Evolutionary conservation across 768 basidiomycete genomes (phyloP).

Genomic region (Leccinum fibrillosum): DNA sequence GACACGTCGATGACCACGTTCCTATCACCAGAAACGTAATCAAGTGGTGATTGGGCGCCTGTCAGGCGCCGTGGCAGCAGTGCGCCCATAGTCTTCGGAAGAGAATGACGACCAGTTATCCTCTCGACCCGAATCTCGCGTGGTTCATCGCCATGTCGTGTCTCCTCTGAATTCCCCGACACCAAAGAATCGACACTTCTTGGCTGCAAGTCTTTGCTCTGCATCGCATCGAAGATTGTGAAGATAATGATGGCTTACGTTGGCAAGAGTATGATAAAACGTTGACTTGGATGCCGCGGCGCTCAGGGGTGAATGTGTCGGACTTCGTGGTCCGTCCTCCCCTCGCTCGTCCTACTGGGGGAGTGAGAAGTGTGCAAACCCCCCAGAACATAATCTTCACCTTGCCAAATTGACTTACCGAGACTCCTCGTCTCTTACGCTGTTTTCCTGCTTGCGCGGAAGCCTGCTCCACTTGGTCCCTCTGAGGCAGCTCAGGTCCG

Average conservation of each 20-base stretch:
- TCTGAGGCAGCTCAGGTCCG: conserved; percentile 20
- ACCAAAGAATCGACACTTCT: conserved; percentile 43
- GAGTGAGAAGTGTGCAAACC: not conserved
- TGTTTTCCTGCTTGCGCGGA: conserved; percentile 27
- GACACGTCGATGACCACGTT: conserved; percentile 46
- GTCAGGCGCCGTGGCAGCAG: conserved; percentile 46
- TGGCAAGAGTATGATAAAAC: conserved; percentile 44
- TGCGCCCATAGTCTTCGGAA: conserved; percentile 40
- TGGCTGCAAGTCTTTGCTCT: conserved; percentile 33
- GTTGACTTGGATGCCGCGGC: conserved; percentile 44
- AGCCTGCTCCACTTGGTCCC: conserved; percentile 17
- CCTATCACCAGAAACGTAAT: conserved; percentile 30
- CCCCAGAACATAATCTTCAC: conserved; percentile 30
- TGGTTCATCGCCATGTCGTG: conserved; percentile 39
- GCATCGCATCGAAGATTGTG: conserved; percentile 8
- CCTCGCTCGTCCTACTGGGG: conserved; percentile 20
- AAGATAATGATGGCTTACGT: conserved; percentile 30
- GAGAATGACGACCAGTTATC: conserved; percentile 41
- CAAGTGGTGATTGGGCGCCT: conserved; percentile 39
- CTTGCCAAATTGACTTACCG: conserved; percentile 60
- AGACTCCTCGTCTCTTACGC: conserved; percentile 48
- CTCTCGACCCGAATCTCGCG: conserved; percentile 50
- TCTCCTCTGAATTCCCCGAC: conserved; percentile 33
- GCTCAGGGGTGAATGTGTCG: conserved; percentile 34
- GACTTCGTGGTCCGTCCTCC: conserved; percentile 20